Evolutionary conservation across 495 filamentous ascomycete species (phyloP), one percentile per base, ranked within the genome.

Genomic region (Aspergillus nanangensis): DNA sequence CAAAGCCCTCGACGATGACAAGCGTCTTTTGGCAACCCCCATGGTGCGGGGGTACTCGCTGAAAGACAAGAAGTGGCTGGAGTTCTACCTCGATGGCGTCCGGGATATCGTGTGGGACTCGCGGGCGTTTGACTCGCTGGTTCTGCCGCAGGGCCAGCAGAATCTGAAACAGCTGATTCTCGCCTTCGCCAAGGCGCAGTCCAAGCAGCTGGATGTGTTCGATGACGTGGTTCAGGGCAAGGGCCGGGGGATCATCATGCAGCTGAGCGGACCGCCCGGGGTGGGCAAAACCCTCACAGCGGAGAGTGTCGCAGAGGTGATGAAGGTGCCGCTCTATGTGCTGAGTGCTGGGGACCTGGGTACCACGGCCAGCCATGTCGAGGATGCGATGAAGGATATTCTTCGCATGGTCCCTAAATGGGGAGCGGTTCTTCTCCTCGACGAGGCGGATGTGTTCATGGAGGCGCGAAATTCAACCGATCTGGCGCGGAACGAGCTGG

Each of bases 281-380:
- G 62, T 69, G 10, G 70, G 66, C 5, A 75, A 72, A 50, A 75
- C 71, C 0, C 49, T 71, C 35, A 69, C 67, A 9, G 70, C 69
- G 2, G 66, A 70, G 42, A 59, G 58, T 38, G 57, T 68, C 29
- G 62, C 65, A 3, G 58, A 64, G 31, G 48, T 53, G 13, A 60
- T 63, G 53, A 45, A 55, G 21, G 51, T 55, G 5, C 63, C 66
- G 8, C 38, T 69, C 5, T 66, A 62, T 38, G 38, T 65, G n/a
- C 69, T 84, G 4, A 74, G 69, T 23, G 71, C 73, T 0, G 77
- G 78, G 0, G 79, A 83, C 39, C 62, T 83, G 0, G 78, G 78
- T 2, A 76, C 65, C 1, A 58, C 67, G 21, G 69, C 76, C 2
- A 60, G 56, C 7, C 60, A 65, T 5, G 68, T 83, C 11, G 80